Base-by-base conservation (phyloP, 2,329 filamentous ascomycete genomes). In the Domatiomyces globalis region DNA sequence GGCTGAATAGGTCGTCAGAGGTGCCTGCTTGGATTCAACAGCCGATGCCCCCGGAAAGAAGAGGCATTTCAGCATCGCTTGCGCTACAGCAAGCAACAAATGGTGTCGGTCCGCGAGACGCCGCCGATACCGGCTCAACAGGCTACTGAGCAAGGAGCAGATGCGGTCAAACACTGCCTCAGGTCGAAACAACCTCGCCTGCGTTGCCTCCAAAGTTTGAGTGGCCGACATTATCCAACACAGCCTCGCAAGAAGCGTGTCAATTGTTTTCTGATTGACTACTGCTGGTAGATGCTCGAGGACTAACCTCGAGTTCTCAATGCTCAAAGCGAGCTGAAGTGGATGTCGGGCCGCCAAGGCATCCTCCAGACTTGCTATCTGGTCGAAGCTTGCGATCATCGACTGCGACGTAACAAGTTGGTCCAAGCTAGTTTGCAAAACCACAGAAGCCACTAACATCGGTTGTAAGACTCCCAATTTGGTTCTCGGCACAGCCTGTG, bases 31-130 rank as follows among this genome's bases (percentile, higher is more conserved):
- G 36, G 51, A 46, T 9, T 49, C 43, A 6, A 50, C 17, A 6
- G 36, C 43, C 5, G 36, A n/a, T 1, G 18, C 39, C 4, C 53
- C 54, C 1, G 72, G 4, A 68, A 69, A 60, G 63, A 81, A 81
- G 9, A 83, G 70, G 48, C 73, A 75, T 50, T 70, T 68, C 1
- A 82, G 63, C 1, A 83, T 70, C 10, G 65, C 65, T 58, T 80
- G 75, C 52, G 83, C 69, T 10, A 76, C 66, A 0, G 72, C 70
- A 5, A 80, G 64, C 15, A 83, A 65, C 9, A 83, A 67, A 59
- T 83, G 78, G 64, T 77, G 77, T 20, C 80, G 76, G 6, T 78
- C 78, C 36, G 76, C 74, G 8, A 83, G 67, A 43, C 77, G 76
- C 15, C 73, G 67, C 19, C 79, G 74, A 58, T 81, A 74, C 10